A percentile compares a stretch with the other conserved stretches of the same genome.
phyloP scores from a whole-genome alignment of 345 rosid genomes.

The Excoecaria agallocha region DNA sequence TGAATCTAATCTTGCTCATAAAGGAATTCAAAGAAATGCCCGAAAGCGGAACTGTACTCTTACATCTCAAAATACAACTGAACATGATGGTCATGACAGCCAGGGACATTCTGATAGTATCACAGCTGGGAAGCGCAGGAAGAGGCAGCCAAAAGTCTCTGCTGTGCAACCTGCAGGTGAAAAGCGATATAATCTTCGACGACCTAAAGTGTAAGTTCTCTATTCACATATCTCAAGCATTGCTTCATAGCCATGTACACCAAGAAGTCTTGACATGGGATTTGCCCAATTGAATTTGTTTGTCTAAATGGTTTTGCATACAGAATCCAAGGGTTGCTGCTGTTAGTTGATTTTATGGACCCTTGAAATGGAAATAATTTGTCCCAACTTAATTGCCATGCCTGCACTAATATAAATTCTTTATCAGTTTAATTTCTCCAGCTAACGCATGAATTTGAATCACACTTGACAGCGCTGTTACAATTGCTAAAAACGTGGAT shows the following conservation, averaged over 20 bases:
- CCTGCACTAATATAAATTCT: too few species aligned
- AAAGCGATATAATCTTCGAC: constrained; percentile 70
- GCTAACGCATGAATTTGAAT: constrained; percentile 3
- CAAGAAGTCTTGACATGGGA: background rate
- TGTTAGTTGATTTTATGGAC: background rate
- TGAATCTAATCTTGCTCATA: constrained; percentile 53
- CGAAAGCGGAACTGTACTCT: constrained; percentile 60
- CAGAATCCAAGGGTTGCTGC: background rate
- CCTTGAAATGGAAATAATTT: background rate
- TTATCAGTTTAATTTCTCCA: background rate
- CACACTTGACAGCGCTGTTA: constrained; percentile 41
- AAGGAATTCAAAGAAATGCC: constrained; percentile 46
- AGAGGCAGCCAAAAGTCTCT: constrained; percentile 61
- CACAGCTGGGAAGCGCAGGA: constrained; percentile 52
- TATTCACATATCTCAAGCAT: background rate
- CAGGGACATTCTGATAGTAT: constrained; percentile 70
- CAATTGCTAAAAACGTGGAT: constrained; percentile 24
- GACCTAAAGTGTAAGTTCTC: constrained; percentile 56
- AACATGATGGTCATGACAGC: constrained; percentile 58
- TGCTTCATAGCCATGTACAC: background rate
- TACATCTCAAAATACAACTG: constrained; percentile 54
- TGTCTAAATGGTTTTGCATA: background rate
- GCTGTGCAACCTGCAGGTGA: constrained; percentile 36
- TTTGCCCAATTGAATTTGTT: background rate
- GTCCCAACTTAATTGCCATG: background rate